Percentiles rank a stretch among this genome's conserved stretches.
Conservation (phyloP, 2,329 filamentous ascomycete species). For the Onygena corvina region DNA sequence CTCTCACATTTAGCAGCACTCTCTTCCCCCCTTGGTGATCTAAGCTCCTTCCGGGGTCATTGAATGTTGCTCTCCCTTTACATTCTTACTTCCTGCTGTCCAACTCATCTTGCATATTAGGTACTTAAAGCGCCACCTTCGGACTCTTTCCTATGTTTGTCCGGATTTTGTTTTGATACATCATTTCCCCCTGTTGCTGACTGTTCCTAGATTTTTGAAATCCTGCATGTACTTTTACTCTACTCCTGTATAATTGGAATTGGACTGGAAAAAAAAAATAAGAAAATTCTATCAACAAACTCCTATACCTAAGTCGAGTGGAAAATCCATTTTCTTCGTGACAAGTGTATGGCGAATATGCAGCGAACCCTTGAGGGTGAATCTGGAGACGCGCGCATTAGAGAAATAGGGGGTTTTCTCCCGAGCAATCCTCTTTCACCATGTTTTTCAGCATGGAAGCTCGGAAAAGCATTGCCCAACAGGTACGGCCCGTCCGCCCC, state of each 20-base stretch:
- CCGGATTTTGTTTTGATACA: neutral
- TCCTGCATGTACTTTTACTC: neutral
- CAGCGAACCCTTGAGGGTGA: no score
- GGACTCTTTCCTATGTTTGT: neutral
- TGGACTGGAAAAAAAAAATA: neutral
- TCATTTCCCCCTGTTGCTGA: neutral
- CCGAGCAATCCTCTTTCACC: no score
- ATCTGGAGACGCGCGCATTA: no score
- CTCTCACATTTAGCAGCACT: neutral
- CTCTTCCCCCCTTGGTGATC: neutral
- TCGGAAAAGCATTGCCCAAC: neutral
- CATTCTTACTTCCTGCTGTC: no score
- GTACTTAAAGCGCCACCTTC: neutral
- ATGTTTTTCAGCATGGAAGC: no score
- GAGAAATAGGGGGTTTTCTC: neutral
- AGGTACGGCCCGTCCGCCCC: slow-evolving; percentile 4
- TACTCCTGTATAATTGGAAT: slow-evolving; percentile 7
- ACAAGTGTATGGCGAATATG: no score
- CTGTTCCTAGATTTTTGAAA: neutral
- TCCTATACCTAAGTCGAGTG: neutral
- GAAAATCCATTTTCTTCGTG: no score
- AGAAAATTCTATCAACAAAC: neutral
- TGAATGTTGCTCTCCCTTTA: no score
- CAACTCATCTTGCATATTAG: neutral
- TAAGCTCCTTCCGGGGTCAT: no score